These are phyloP conservation scores for Paralagenidium karlingii DNA, from an alignment of 352 stramenopile genomes.

Conservation along the genomic window DNA sequence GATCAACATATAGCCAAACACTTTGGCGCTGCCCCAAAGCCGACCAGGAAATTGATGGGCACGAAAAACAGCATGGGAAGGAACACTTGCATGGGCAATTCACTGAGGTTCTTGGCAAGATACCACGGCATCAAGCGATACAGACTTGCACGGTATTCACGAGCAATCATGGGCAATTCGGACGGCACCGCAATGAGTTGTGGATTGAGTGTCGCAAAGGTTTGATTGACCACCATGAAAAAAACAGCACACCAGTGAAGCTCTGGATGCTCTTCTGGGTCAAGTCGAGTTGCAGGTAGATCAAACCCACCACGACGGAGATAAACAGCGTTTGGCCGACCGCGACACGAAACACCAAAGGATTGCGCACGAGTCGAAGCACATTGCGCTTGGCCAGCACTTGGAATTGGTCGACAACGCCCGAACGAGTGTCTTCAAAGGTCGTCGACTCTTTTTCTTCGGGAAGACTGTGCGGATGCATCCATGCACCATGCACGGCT, in stretches of 20 bases:
- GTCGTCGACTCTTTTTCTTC: constrained; percentile 1
- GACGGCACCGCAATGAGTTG: constrained; percentile 22
- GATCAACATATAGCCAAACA: constrained; percentile 20
- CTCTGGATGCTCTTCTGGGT: constrained; percentile 27
- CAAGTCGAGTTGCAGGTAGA: constrained; percentile 29
- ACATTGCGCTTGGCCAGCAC: constrained; percentile 32
- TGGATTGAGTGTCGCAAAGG: constrained; percentile 20
- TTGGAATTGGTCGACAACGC: constrained; percentile 13
- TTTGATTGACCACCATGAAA: constrained; percentile 32
- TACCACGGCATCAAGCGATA: constrained; percentile 30
- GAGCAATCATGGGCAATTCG: constrained; percentile 25
- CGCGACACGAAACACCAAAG: constrained; percentile 10
- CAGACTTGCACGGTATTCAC: constrained; percentile 20
- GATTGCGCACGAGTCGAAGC: constrained; percentile 18
- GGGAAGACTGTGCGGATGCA: not conserved
- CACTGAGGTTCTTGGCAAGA: constrained; percentile 33
- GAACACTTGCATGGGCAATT: constrained; percentile 28
- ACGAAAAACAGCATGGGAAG: constrained; percentile 24
- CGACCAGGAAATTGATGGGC: constrained; percentile 23
- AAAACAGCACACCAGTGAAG: constrained; percentile 27
- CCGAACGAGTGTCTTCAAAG: constrained; percentile 6
- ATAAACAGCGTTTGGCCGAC: constrained; percentile 21
- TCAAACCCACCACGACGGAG: constrained; percentile 22
- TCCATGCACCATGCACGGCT: no score
- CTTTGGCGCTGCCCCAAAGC: constrained; percentile 17